phyloP scores from a whole-genome alignment of 345 rosid genomes.

The Aethionema arabicum region DNA sequence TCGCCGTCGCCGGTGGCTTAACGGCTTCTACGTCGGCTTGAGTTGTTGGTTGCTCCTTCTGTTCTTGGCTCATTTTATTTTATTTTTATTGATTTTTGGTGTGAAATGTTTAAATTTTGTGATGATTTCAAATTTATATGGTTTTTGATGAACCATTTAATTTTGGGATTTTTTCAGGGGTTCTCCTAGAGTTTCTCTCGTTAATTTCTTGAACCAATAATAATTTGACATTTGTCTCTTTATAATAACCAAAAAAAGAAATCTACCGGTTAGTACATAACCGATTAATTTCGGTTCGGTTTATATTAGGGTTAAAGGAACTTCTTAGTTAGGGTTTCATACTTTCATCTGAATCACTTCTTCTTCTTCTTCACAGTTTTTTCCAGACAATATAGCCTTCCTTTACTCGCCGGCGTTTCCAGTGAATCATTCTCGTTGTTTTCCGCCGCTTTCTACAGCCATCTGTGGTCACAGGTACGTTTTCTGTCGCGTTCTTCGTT shows the following conservation, averaged over 20 bases:
- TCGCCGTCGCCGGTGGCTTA: constrained; percentile 42
- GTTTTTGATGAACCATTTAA: constrained; percentile 29
- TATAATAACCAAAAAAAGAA: neutral
- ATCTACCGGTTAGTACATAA: neutral
- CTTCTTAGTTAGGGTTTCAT: constrained; percentile 21
- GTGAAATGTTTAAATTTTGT: constrained; percentile 4
- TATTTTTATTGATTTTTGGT: neutral
- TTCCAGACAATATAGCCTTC: too few relatives aligned
- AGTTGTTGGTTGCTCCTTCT: constrained; percentile 35
- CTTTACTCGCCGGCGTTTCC: constrained; percentile 25
- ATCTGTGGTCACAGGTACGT: neutral
- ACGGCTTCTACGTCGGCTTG: constrained; percentile 44
- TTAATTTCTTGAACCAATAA: constrained; percentile 7
- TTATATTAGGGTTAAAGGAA: constrained; percentile 11
- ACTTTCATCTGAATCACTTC: too few relatives aligned
- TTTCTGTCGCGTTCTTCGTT: neutral
- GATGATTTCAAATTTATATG: constrained; percentile 6
- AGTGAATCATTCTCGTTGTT: neutral
- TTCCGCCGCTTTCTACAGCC: neutral
- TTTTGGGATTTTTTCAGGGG: constrained; percentile 17
- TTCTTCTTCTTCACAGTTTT: too few relatives aligned
- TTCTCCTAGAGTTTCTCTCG: constrained; percentile 24
- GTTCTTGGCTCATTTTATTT: constrained; percentile 45
- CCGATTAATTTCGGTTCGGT: neutral
- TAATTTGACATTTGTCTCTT: neutral